Base-by-base conservation (phyloP, 2,329 filamentous ascomycete genomes). In the Tolypocladium tundrense region DNA sequence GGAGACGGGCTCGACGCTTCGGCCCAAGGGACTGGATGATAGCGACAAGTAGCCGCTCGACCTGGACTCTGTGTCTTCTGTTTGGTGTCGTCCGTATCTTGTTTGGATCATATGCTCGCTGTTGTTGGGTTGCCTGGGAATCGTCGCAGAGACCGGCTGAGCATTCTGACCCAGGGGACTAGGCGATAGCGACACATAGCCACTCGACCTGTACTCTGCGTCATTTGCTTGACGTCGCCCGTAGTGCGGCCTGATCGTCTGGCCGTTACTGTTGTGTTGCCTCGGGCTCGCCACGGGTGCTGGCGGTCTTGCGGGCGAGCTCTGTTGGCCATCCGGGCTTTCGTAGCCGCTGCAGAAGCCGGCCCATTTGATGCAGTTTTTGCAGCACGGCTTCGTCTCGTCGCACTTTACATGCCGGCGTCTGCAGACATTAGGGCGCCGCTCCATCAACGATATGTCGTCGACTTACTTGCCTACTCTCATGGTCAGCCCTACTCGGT, bases 351-450 rank as follows among this genome's bases (percentile, higher is more conserved):
- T 65, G 54, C 70, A 72, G 50, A 64, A 65, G 10, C 70, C 70
- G n/a, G 66, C 66, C 69, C 68, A 72, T 53, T 71, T 72, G 45
- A 72, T 59, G 57, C 70, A 73, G 54, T 70, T 64, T 41, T 67
- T 64, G 60, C 70, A 72, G 16, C 63, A 65, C 7, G 70, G 70
- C 58, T 71, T 72, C 8, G 66, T 63, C 57, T 73, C 70, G 57
- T 73, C 70, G 60, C 70, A 72, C 56, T 72, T 72, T 39, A 72
- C 67, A 53, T 72, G 70, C 16, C 70, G 66, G 56, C 64, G 66
- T 59, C 69, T 72, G 53, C 37, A 33, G 42, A 40, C 10, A 53
- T 59, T 57, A 56, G 60, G 51, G 13, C 31, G 13, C n/a, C n/a
- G 3, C 24, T 14, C 14, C 21, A 6, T 59, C 53, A 40, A 31